Evolutionary conservation across 208 protist species (phyloP).

Genomic region (Trypanosoma congolense): DNA sequence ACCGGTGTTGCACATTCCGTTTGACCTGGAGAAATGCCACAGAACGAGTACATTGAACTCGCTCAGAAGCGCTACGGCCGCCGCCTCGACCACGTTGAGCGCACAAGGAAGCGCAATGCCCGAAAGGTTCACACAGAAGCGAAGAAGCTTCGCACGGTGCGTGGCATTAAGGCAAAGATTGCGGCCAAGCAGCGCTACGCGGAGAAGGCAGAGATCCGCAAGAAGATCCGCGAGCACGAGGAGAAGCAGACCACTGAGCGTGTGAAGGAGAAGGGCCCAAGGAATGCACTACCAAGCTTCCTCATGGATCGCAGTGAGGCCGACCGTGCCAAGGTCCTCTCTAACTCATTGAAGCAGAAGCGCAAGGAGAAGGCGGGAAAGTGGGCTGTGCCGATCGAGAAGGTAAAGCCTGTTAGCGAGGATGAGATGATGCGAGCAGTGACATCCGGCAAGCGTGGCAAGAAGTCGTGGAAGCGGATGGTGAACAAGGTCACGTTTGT

Average conservation of each 20-base stretch:
- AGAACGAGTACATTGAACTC: conserved; percentile 99
- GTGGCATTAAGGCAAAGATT: conserved; percentile 98
- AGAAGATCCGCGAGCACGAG: conserved; percentile 98
- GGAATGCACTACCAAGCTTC: conserved; percentile 99
- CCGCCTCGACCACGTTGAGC: conserved; percentile 97
- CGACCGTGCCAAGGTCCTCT: conserved; percentile 97
- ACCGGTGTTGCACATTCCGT: neutral
- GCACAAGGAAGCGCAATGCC: conserved; percentile 97
- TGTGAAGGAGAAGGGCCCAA: conserved; percentile 92
- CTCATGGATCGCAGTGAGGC: conserved; percentile 98
- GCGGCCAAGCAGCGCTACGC: conserved; percentile 96
- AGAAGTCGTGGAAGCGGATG: conserved; percentile 99
- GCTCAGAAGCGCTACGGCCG: conserved; percentile 97
- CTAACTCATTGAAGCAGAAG: conserved; percentile 99
- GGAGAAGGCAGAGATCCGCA: conserved; percentile 99
- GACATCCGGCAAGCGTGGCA: conserved; percentile 90
- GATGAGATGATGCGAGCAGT: conserved; percentile 99
- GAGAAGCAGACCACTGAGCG: conserved; percentile 91
- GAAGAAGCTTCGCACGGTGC: conserved; percentile 92
- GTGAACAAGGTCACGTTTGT: conserved; percentile 99
- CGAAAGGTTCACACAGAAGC: conserved; percentile 93
- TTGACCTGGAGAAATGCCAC: conserved; percentile 81
- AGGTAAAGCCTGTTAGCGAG: conserved; percentile 97
- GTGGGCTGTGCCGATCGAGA: conserved; percentile 99
- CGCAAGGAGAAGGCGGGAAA: conserved; percentile 99